Evolutionary conservation across 805 yeast genomes (phyloP).

Genomic region (Cyberlindnera americana): DNA sequence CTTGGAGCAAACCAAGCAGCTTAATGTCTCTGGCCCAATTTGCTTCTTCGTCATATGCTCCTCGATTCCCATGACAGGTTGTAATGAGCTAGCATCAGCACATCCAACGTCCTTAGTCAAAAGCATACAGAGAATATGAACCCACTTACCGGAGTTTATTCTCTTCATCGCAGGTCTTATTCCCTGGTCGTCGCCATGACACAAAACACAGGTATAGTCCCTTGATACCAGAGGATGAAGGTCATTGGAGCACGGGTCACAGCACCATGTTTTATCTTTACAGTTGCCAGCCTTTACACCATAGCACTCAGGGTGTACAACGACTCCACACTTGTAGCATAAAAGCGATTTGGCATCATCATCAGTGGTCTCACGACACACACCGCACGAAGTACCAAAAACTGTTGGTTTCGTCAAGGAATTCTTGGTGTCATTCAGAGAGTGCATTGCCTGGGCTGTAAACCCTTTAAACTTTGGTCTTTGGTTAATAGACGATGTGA

Average conservation of each 20-base stretch:
- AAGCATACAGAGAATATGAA: slow-evolving; percentile 69
- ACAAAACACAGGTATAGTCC: slow-evolving; percentile 61
- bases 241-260: slow-evolving; percentile 77
- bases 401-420: not conserved
- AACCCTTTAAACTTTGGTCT: slow-evolving; percentile 19
- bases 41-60: slow-evolving; percentile 26
- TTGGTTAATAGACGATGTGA: slow-evolving; percentile 18
- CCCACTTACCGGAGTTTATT: slow-evolving; percentile 69
- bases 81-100: slow-evolving; percentile 39
- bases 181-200: slow-evolving; percentile 33
- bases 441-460: slow-evolving; percentile 16
- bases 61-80: slow-evolving; percentile 43
- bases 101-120: slow-evolving; percentile 45
- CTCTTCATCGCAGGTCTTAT: slow-evolving; percentile 63
- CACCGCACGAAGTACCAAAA: slow-evolving; percentile 45
- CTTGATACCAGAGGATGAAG: slow-evolving; percentile 55
- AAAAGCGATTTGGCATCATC: slow-evolving; percentile 38
- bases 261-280: slow-evolving; percentile 47
- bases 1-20: slow-evolving; percentile 43
- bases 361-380: slow-evolving; percentile 46
- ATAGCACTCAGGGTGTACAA: slow-evolving; percentile 68
- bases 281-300: slow-evolving; percentile 39
- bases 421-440: not conserved
- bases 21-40: slow-evolving; percentile 43
- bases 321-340: slow-evolving; percentile 65